Conservation (phyloP, 2,329 filamentous ascomycete species). For the Pseudogymnoascus sp. region DNA sequence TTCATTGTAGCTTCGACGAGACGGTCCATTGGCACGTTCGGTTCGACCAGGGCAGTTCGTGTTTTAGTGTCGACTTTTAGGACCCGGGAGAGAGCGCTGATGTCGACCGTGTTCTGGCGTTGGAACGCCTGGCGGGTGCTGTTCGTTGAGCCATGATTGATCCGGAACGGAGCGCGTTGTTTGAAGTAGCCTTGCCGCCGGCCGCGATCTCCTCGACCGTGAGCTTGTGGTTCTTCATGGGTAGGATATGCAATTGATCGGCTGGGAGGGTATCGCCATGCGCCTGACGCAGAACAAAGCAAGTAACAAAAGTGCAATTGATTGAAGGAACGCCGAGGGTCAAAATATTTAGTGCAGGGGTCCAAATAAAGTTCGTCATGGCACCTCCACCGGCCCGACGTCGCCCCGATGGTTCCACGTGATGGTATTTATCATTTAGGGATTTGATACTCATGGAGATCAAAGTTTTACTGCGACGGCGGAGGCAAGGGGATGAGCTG, state of each 20-base stretch:
- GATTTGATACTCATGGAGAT: neutral
- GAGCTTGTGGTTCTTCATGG: conserved; percentile 30
- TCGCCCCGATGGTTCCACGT: neutral
- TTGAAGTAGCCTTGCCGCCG: conserved; percentile 37
- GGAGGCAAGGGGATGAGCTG: neutral
- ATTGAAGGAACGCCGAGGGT: neutral
- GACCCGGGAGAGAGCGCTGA: conserved; percentile 41
- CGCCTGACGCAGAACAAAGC: neutral
- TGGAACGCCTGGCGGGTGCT: conserved; percentile 41
- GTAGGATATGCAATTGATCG: neutral
- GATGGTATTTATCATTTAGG: neutral
- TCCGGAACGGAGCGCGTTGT: conserved; percentile 42
- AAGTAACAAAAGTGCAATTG: neutral
- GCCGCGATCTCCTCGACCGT: conserved; percentile 39
- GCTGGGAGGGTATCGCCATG: neutral
- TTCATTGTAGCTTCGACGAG: conserved; percentile 52
- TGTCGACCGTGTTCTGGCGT: conserved; percentile 39
- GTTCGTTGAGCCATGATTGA: conserved; percentile 52
- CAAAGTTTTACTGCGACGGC: no score
- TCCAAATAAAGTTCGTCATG: conserved; percentile 6
- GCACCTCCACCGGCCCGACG: neutral
- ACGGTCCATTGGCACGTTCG: conserved; percentile 62
- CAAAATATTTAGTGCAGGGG: neutral
- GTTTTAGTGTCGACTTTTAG: conserved; percentile 35
- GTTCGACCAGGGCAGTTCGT: conserved; percentile 51